Evolutionary conservation across 2,329 filamentous ascomycete species (phyloP), one percentile per base, ranked within the genome.

Genomic region (Graphium sp.): DNA sequence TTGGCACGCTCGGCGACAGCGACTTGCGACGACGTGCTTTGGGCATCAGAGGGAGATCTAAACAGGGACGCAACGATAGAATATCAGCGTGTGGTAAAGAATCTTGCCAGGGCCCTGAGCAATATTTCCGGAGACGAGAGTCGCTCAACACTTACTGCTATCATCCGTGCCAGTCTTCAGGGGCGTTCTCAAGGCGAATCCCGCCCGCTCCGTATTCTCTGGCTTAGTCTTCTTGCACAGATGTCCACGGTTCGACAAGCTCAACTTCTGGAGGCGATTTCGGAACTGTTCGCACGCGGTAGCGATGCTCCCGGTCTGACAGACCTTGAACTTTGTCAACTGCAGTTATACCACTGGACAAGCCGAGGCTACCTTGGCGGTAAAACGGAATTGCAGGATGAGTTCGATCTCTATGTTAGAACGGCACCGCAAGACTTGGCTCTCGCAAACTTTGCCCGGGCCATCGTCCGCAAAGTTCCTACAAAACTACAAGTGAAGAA

Each of bases 301-400:
- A 22, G 20, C 13, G 8, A 22, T 5, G 16, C 21, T 15, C 17
- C 23, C 6, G 28, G 26, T 12, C 6, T 33, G 6, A 15, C 31
- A 15, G 35, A 37, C 15, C 17, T 29, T 18, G 34, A 40, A 18
- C 29, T 41, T 26, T 31, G 37, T 32, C 24, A 30, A 18, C 29
- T 43, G 4, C 23, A 42, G 12, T 26, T 39, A 5, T 34, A 35
- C 5, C 37, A 43, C 7, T 42, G 39, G 39, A 12, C 20, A 9
- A 41, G 39, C 19, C 37, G 31, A 4, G 35, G 34, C 11, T 34
- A 35, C 25, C 9, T 35, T 5, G 17, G 20, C 29, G 10, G 13
- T 7, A 5, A 11, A 24, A 7, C 10, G 12, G 20, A 7, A 3
- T 23, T 11, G 15, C 20, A 10, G 21, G 13, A 7, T 22, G 13